phyloP scores from a whole-genome alignment of 345 rosid species.

The Ailanthus altissimus region DNA sequence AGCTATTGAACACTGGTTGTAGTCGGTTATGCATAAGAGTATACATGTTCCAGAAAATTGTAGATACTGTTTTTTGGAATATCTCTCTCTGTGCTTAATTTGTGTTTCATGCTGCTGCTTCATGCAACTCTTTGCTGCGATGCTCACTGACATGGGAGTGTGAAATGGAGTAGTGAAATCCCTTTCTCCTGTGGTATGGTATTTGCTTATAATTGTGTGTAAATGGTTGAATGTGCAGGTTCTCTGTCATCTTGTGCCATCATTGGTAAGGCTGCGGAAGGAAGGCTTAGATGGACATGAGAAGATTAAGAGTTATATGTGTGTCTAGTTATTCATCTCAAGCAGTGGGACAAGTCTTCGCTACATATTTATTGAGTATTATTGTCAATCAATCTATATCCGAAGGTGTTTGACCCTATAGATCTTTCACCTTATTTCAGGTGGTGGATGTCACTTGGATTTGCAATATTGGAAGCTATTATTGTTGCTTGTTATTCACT shows the following conservation, averaged over 20 bases:
- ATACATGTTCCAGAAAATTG: background rate
- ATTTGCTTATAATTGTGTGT: slow-evolving; percentile 7
- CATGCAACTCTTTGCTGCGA: background rate
- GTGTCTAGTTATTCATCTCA: slow-evolving; percentile 75
- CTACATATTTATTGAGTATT: slow-evolving; percentile 27
- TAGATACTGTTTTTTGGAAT: background rate
- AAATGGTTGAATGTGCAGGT: slow-evolving; percentile 48
- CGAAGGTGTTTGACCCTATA: background rate
- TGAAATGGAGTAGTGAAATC: background rate
- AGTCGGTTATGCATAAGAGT: background rate
- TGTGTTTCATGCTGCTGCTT: slow-evolving; percentile 6
- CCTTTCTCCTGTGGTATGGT: background rate
- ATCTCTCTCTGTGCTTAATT: background rate
- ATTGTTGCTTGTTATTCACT: slow-evolving; percentile 81
- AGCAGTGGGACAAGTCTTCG: slow-evolving; percentile 64
- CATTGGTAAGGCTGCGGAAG: slow-evolving; percentile 87
- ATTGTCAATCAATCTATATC: slow-evolving; percentile 17
- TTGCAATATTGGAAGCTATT: slow-evolving; percentile 82
- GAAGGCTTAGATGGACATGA: slow-evolving; percentile 98
- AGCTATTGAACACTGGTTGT: background rate
- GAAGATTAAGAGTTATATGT: slow-evolving; percentile 99
- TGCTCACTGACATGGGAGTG: background rate
- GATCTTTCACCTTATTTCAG: slow-evolving; percentile 42
- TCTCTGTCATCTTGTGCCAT: slow-evolving; percentile 86
- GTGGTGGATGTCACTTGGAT: slow-evolving; percentile 95